Evolutionary conservation across 805 yeast genomes (phyloP).

Genomic region (Tetrapisispora phaffii): DNA sequence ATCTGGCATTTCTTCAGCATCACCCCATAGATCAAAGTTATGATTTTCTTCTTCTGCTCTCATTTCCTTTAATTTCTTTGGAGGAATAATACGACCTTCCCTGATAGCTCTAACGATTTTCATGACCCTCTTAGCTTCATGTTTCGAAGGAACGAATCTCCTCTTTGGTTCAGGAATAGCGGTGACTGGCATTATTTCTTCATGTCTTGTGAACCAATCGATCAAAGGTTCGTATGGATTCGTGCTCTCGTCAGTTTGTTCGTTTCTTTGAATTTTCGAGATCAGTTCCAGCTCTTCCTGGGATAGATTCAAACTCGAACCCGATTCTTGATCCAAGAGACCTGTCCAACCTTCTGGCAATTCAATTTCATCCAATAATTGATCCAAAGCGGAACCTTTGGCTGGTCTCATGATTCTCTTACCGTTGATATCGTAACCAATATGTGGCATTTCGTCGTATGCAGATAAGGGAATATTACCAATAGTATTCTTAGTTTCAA

Average conservation of each 20-base stretch:
- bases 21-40: constrained; percentile 80
- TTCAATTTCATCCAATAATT: constrained; percentile 79
- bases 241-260: constrained; percentile 66
- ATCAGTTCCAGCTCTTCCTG: constrained; percentile 85
- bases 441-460: constrained; percentile 94
- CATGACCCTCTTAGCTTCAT: constrained; percentile 94
- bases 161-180: constrained; percentile 97
- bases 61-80: constrained; percentile 44
- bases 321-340: constrained; percentile 79
- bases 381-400: constrained; percentile 87
- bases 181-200: constrained; percentile 81
- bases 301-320: constrained; percentile 69
- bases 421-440: constrained; percentile 95
- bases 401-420: constrained; percentile 99
- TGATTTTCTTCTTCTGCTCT: constrained; percentile 39
- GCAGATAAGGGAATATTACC: constrained; percentile 91
- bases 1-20: constrained; percentile 48
- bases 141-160: constrained; percentile 91
- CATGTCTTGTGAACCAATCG: constrained; percentile 87
- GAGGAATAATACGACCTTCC: constrained; percentile 86
- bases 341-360: constrained; percentile 99
- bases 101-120: constrained; percentile 92
- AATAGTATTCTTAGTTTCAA: constrained; percentile 72
- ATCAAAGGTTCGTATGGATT: constrained; percentile 90
- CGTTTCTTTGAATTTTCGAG: constrained; percentile 73